phyloP scores from a whole-genome alignment of 2,329 filamentous ascomycete species.

The Aspergillus pseudotamarii region DNA sequence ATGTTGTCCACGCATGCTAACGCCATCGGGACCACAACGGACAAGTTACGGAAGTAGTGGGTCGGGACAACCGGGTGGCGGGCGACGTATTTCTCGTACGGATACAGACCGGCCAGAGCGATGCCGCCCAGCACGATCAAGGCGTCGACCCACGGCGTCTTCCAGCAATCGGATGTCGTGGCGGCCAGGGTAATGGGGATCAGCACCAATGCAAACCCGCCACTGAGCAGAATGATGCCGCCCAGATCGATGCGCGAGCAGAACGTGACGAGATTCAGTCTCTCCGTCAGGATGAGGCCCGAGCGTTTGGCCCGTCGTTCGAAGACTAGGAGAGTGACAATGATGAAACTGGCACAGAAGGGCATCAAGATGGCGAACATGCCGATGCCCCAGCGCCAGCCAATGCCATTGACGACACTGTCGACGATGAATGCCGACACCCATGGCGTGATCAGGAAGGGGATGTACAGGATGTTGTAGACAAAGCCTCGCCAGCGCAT shows the following conservation, averaged over 20 bases:
- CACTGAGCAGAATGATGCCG: constrained; percentile 52
- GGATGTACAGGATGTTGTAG: constrained; percentile 42
- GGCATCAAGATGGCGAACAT: constrained; percentile 50
- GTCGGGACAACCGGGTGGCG: constrained; percentile 51
- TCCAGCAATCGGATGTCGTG: constrained; percentile 46
- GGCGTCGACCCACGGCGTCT: constrained; percentile 49
- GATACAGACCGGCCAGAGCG: constrained; percentile 47
- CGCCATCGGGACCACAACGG: constrained; percentile 47
- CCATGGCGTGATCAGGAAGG: constrained; percentile 47
- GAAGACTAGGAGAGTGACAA: constrained; percentile 41
- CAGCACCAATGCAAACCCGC: constrained; percentile 53
- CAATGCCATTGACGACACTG: constrained; percentile 42
- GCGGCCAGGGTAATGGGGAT: constrained; percentile 52
- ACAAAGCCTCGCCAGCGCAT: constrained; percentile 46
- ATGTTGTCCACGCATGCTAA: constrained; percentile 48
- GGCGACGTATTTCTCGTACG: constrained; percentile 52
- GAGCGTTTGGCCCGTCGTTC: constrained; percentile 37
- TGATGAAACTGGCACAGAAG: constrained; percentile 38
- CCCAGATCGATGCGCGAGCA: constrained; percentile 39
- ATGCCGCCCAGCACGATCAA: constrained; percentile 49
- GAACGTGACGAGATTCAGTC: constrained; percentile 30
- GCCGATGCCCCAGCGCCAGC: constrained; percentile 50
- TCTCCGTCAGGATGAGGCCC: constrained; percentile 30
- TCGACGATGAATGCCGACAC: constrained; percentile 46
- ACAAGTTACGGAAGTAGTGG: constrained; percentile 48